Evolutionary conservation across 2,329 filamentous ascomycete genomes (phyloP).

Genomic region (Hypoxylon sp.): DNA sequence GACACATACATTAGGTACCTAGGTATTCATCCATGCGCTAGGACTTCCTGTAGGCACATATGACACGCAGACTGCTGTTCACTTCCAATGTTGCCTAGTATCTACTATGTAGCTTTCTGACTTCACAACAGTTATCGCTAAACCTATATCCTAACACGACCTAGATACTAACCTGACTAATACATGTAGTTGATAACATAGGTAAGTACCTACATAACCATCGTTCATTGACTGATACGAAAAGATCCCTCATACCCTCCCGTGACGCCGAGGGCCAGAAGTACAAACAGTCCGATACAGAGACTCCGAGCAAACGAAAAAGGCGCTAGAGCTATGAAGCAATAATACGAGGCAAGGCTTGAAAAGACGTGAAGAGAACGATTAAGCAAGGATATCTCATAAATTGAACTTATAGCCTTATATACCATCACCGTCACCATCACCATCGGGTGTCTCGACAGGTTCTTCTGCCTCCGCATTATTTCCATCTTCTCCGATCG

Average conservation of each 20-base stretch:
- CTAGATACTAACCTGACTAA: constrained; percentile 17
- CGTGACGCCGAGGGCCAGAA: constrained; percentile 25
- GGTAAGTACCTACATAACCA: constrained; percentile 1
- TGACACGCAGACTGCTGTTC: neutral
- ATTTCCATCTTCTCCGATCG: constrained; percentile 56
- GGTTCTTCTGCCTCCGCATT: constrained; percentile 35
- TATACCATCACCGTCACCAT: constrained; percentile 34
- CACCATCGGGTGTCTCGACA: constrained; percentile 12
- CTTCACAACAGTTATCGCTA: constrained; percentile 28
- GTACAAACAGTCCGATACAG: constrained; percentile 16
- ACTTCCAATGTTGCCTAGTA: neutral
- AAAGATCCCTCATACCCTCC: constrained; percentile 8
- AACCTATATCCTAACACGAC: constrained; percentile 23
- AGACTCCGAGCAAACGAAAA: constrained; percentile 7
- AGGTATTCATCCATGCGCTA: too few species aligned
- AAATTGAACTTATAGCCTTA: constrained; percentile 27
- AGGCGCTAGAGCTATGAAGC: constrained; percentile 28
- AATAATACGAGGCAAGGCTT: constrained; percentile 14
- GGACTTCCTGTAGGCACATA: neutral
- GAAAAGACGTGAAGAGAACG: neutral
- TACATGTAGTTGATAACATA: constrained; percentile 17
- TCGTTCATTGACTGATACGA: constrained; percentile 19
- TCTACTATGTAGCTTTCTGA: constrained; percentile 3
- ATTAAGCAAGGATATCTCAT: constrained; percentile 24
- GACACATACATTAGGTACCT: too few species aligned